phyloP scores from a whole-genome alignment of 139 green algal genomes.

The Tetradesmus lagerheimii region DNA sequence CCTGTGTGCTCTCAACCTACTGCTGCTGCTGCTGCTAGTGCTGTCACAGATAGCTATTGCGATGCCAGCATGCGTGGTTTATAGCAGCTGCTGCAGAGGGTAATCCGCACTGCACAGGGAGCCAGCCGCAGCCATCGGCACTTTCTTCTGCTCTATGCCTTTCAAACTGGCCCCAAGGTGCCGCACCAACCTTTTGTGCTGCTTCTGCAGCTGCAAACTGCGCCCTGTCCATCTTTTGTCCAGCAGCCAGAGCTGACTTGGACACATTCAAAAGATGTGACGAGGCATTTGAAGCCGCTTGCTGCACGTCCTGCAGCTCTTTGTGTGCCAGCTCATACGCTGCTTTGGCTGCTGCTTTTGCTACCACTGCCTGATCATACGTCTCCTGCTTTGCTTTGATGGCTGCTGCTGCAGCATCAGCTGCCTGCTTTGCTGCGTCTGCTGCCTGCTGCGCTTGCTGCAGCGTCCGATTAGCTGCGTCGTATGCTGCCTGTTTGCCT shows the following conservation, averaged over 20 bases:
- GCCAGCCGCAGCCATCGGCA: too few relatives aligned
- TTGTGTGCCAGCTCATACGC: conserved; percentile 26
- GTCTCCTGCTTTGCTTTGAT: conserved; percentile 32
- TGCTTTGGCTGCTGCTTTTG: conserved; percentile 34
- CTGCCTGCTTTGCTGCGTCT: background rate
- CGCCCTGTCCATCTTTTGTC: conserved; percentile 5
- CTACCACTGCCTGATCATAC: conserved; percentile 31
- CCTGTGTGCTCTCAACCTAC: too few relatives aligned
- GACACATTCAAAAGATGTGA: background rate
- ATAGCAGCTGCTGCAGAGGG: too few relatives aligned
- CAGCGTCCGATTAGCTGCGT: background rate
- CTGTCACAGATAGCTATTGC: background rate
- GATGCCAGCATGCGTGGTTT: too few relatives aligned
- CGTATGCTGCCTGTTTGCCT: conserved; percentile 12
- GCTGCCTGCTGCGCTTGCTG: conserved; percentile 15
- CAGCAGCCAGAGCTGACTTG: conserved; percentile 1
- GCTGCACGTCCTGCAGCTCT: conserved; percentile 17
- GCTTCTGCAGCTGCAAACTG: conserved; percentile 32
- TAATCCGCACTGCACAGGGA: too few relatives aligned
- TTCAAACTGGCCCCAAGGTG: background rate
- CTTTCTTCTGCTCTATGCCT: background rate
- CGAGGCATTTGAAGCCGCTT: conserved; percentile 29
- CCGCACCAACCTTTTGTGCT: background rate
- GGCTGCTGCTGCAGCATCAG: background rate
- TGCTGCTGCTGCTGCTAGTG: background rate